Evolutionary conservation across 768 basidiomycete genomes (phyloP).

Genomic region (Strobilomyces echinocephalus): DNA sequence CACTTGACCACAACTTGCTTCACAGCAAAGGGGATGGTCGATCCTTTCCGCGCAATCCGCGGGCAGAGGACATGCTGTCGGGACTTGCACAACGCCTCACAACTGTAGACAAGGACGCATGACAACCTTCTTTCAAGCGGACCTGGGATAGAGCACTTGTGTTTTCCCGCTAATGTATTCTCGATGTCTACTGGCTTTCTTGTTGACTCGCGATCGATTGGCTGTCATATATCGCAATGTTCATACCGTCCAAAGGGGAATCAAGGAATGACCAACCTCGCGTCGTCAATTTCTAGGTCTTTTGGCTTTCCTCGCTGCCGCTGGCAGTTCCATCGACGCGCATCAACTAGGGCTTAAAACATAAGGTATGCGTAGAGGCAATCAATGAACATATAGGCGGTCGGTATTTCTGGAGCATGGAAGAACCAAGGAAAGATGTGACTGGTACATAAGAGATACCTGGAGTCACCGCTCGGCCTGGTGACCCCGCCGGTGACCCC

Average conservation of each 20-base stretch:
- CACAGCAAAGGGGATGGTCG: conserved; percentile 62
- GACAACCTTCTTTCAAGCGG: background rate
- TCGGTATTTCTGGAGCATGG: too few relatives aligned
- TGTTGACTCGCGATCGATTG: conserved; percentile 1
- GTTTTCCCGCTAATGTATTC: conserved; percentile 2
- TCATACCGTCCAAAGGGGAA: background rate
- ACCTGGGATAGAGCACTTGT: background rate
- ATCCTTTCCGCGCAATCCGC: conserved; percentile 63
- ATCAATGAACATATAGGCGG: too few relatives aligned
- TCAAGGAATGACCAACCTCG: background rate
- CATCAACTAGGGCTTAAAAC: too few relatives aligned
- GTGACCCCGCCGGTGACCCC: too few relatives aligned
- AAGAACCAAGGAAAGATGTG: too few relatives aligned
- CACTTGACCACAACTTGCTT: background rate
- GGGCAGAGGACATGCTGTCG: conserved; percentile 61
- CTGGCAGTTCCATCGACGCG: too few relatives aligned
- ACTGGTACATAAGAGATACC: too few relatives aligned
- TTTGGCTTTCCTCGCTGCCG: too few relatives aligned
- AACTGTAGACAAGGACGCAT: conserved; percentile 48
- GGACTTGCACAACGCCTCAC: conserved; percentile 60
- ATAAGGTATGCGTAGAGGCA: too few relatives aligned
- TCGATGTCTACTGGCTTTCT: conserved; percentile 6
- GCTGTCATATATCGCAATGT: background rate
- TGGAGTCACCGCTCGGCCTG: too few relatives aligned
- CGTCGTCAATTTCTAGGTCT: too few relatives aligned